A percentile compares a stretch with the other conserved stretches of the same genome.
These are phyloP conservation scores for Colletotrichum sublineola DNA, from an alignment of 2,329 filamentous ascomycete genomes.

Conservation along the genomic window DNA sequence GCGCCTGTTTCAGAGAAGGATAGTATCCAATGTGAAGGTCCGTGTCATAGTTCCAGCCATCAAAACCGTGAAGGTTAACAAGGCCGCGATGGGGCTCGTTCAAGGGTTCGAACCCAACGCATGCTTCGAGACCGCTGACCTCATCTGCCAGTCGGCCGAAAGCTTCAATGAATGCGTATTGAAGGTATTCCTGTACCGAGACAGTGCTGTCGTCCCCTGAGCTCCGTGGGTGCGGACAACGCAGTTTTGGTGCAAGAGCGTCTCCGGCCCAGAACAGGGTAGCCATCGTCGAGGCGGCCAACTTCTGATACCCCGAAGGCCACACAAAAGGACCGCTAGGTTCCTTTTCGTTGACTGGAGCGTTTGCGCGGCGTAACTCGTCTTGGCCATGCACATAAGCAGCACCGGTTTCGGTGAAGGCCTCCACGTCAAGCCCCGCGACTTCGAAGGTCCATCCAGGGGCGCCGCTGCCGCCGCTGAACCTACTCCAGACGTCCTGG, in stretches of 20 bases:
- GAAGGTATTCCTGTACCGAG: conserved; percentile 49
- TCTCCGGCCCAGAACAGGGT: conserved; percentile 49
- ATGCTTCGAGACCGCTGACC: conserved; percentile 50
- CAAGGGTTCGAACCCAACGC: conserved; percentile 57
- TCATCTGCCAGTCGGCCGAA: conserved; percentile 53
- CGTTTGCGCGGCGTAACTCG: conserved; percentile 47
- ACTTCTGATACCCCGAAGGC: conserved; percentile 55
- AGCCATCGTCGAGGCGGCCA: conserved; percentile 52
- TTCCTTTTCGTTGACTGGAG: conserved; percentile 48
- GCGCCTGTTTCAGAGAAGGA: conserved; percentile 53
- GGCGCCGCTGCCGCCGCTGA: conserved; percentile 57
- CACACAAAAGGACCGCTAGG: conserved; percentile 54
- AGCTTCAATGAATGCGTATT: conserved; percentile 52
- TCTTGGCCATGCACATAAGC: conserved; percentile 55
- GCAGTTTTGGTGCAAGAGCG: conserved; percentile 45
- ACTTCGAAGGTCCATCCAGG: conserved; percentile 58
- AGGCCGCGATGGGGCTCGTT: conserved; percentile 59
- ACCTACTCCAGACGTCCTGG: conserved; percentile 59
- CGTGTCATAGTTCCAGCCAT: conserved; percentile 58
- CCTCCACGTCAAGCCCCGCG: conserved; percentile 55
- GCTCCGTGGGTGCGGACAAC: conserved; percentile 34
- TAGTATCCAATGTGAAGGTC: conserved; percentile 58
- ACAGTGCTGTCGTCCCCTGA: conserved; percentile 26
- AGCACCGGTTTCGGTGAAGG: conserved; percentile 46
- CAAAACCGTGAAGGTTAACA: conserved; percentile 55